A percentile compares a stretch with the other conserved stretches of the same genome.
Evolutionary conservation across 257 asterid genomes (phyloP).

Genomic region (Osmanthus fragrans): DNA sequence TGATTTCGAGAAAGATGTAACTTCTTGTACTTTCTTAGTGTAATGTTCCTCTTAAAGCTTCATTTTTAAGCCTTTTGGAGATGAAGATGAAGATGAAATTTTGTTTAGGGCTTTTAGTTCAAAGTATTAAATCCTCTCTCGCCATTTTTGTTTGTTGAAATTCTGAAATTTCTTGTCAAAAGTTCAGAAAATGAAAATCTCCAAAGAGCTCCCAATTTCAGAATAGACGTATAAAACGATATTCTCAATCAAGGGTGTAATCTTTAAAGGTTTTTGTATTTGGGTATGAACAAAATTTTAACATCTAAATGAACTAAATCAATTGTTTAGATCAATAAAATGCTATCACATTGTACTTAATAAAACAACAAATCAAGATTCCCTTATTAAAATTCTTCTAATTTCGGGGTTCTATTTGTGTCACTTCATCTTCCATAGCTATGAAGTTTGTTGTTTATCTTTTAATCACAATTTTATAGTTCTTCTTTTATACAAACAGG

Average conservation of each 20-base stretch:
- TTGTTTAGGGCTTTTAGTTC: not conserved
- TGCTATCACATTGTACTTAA: not conserved
- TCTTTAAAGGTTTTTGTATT: not conserved
- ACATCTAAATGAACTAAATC: not conserved
- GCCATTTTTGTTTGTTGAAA: not conserved
- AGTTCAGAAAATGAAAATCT: not conserved
- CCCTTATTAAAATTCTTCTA: not conserved
- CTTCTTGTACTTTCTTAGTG: constrained; percentile 15
- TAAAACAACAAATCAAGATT: not conserved
- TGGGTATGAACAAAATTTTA: not conserved
- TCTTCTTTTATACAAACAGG: not conserved
- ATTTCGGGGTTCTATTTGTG: not conserved
- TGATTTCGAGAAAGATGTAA: constrained; percentile 5
- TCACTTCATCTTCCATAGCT: not conserved
- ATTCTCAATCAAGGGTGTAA: not conserved
- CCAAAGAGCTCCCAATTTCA: not conserved
- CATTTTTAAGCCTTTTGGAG: constrained; percentile 12
- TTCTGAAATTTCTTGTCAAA: not conserved
- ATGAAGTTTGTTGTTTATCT: not conserved
- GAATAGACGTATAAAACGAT: not conserved
- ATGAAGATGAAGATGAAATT: not conserved
- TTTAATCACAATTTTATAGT: not conserved
- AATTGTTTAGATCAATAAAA: not conserved
- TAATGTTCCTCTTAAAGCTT: constrained; percentile 20
- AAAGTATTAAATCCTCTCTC: not conserved